A percentile compares a stretch with the other conserved stretches of the same genome.
phyloP scores from a whole-genome alignment of 371 early-diverging fungal species.

The Mortierella sp. region DNA sequence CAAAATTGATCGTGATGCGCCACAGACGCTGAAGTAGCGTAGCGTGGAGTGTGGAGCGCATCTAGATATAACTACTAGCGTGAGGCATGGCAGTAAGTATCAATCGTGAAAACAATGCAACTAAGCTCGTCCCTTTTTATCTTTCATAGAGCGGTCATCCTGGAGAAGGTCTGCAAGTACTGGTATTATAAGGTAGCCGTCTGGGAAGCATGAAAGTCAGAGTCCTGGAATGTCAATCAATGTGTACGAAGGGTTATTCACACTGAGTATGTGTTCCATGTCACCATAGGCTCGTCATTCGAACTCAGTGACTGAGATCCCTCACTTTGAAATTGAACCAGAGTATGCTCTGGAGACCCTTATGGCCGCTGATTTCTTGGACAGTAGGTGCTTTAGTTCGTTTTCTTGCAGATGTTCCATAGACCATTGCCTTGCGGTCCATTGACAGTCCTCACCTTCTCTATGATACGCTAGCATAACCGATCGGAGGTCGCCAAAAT shows the following conservation, averaged over 20 bases:
- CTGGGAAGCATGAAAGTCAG: no score
- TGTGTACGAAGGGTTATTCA: background rate
- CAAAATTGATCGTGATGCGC: no score
- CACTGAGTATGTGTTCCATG: background rate
- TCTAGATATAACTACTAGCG: no score
- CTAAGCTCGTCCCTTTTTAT: background rate
- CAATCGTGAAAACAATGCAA: background rate
- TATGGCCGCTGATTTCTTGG: slow-evolving; percentile 96
- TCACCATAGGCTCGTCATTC: slow-evolving; percentile 63
- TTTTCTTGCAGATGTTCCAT: background rate
- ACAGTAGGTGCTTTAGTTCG: slow-evolving; percentile 62
- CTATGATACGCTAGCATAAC: no score
- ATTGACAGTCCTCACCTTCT: no score
- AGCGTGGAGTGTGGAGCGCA: no score
- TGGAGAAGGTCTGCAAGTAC: slow-evolving; percentile 94
- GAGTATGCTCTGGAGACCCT: slow-evolving; percentile 92
- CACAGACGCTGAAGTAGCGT: no score
- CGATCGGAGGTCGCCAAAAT: no score
- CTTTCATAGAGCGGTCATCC: slow-evolving; percentile 78
- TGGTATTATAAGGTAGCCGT: slow-evolving; percentile 77
- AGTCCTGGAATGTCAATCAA: background rate
- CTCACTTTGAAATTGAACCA: slow-evolving; percentile 91
- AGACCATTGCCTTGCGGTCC: background rate
- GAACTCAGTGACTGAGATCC: slow-evolving; percentile 80
- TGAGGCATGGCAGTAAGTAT: background rate